Percentiles rank a stretch among this genome's conserved stretches.
Conservation (phyloP, 768 basidiomycete genomes). For the Serendipita indica region DNA sequence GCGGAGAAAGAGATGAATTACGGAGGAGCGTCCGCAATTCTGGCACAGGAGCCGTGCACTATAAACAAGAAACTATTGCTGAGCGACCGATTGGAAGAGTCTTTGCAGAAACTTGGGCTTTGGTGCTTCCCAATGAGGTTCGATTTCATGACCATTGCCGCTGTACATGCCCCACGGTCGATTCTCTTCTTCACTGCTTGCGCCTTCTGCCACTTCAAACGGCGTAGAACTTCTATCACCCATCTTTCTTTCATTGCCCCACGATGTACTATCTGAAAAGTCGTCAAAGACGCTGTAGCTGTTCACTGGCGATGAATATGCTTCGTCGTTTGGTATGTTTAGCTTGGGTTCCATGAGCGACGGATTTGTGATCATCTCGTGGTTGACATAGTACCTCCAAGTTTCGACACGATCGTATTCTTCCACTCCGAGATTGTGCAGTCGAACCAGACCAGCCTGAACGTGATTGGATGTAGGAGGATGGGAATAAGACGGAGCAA, state of each 20-base stretch:
- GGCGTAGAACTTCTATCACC: too few relatives aligned
- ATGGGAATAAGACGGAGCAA: background rate
- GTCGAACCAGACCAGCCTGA: background rate
- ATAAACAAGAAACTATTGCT: background rate
- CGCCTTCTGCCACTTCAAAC: too few relatives aligned
- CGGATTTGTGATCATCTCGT: background rate
- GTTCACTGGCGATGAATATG: too few relatives aligned
- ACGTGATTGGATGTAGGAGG: too few relatives aligned
- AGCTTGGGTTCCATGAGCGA: background rate
- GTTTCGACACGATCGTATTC: background rate
- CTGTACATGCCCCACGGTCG: background rate
- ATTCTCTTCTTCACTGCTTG: background rate
- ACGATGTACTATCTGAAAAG: too few relatives aligned
- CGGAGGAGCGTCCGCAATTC: too few relatives aligned
- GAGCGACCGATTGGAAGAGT: background rate
- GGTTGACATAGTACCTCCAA: conserved; percentile 1
- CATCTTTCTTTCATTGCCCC: too few relatives aligned
- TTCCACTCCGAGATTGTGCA: background rate
- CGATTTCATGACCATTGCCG: background rate
- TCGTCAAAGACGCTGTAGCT: too few relatives aligned
- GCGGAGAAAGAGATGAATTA: too few relatives aligned
- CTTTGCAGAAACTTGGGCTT: conserved; percentile 2
- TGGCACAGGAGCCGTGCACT: too few relatives aligned
- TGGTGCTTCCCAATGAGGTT: background rate
- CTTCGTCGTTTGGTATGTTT: background rate